Base-by-base conservation (phyloP, 208 protist genomes). In the Leishmania tarentolae region DNA sequence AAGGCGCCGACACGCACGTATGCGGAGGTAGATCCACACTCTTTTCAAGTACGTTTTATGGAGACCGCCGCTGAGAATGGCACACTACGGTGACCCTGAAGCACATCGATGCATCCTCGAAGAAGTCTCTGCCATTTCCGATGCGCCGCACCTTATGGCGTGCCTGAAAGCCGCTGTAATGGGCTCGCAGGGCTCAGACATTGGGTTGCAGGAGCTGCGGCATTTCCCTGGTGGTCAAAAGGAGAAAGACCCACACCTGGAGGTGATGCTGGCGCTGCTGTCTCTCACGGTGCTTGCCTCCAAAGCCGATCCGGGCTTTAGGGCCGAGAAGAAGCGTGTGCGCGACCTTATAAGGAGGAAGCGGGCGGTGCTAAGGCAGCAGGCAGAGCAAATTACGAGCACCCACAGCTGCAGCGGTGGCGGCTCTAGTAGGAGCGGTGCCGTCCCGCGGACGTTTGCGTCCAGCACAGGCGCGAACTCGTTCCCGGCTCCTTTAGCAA, bases 31-130 rank as follows among this genome's bases (percentile, higher is more conserved):
- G 28, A 68, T 35, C 17, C 31, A 37, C 13, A 66, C 31, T 9
- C 28, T 19, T 40, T 31, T 68, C 61, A 3, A 40, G 40, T 8
- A 21, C 8, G 3, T 24, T 68, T 68, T 68, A 15, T 68, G 31
- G 61, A 42, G 31, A 15, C 15, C 40, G n/a, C n/a, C 2, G 11
- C 9, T 9, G 31, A 56, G 1, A 44, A 91, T 91, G 87, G 52
- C 83, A 5, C 56, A 83, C 50, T 91, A 86, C 65, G 87, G 87
- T 56, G 87, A 90, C 70, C 63, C 80, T 3, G 87, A 86, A n/a
- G 83, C 83, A n/a, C 87, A 90, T 56, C 81, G 76, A 28, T 65
- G 76, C 59, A 75, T 90, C 15, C 78, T 90, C 19, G 70, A 82
- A 42, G 87, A 90, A 63, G 35, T 89, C 15, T 56, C 44, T 35